Conservation (phyloP, 2,329 filamentous ascomycete species). For the Sclerotinia sclerotiorum region DNA sequence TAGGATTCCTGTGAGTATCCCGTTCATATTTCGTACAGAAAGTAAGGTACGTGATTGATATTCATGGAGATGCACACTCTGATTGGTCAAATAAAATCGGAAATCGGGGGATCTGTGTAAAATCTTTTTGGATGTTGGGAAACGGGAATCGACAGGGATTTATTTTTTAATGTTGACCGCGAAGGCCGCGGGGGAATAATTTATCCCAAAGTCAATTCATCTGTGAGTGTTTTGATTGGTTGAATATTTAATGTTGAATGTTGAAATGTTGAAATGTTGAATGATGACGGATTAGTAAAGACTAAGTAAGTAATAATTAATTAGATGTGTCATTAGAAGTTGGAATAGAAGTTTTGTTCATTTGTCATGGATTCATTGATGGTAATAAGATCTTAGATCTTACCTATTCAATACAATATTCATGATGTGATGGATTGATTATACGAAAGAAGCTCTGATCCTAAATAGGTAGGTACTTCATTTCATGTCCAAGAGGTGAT, state of each 20-base stretch:
- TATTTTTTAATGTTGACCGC: conserved; percentile 23
- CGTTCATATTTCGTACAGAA: neutral
- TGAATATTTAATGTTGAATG: neutral
- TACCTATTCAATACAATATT: too few species aligned
- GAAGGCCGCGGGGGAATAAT: conserved; percentile 20
- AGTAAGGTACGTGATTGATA: conserved; percentile 11
- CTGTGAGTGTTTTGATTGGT: too few species aligned
- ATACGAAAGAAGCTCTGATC: neutral
- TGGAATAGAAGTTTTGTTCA: neutral
- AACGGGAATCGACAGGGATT: conserved; percentile 4
- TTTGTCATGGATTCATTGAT: neutral
- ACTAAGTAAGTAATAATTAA: neutral
- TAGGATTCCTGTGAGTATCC: neutral
- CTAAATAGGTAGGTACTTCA: neutral
- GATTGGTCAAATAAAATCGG: neutral
- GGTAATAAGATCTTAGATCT: too few species aligned
- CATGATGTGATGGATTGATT: neutral
- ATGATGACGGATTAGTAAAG: neutral
- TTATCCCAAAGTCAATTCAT: neutral
- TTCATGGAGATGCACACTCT: neutral
- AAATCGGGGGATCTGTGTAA: neutral
- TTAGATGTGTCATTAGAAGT: neutral
- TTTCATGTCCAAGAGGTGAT: neutral
- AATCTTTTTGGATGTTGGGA: conserved; percentile 5
- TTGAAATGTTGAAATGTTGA: neutral